Percentiles rank a stretch among this genome's conserved stretches.
phyloP scores from a whole-genome alignment of 495 filamentous ascomycete species.

The Xylaria curta region DNA sequence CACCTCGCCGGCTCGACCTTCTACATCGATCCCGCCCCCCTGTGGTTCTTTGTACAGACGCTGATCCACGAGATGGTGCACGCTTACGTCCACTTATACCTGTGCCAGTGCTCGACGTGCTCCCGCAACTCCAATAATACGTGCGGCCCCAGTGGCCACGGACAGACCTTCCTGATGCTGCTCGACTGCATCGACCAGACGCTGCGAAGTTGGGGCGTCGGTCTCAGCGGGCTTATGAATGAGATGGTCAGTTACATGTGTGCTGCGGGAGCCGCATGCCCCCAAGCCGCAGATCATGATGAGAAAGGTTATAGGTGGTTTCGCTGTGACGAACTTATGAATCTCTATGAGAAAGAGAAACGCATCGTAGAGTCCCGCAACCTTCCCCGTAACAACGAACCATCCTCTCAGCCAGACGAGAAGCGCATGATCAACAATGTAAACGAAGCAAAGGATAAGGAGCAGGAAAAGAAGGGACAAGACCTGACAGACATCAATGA shows the following conservation, averaged over 20 bases:
- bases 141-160: background rate
- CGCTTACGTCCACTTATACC: background rate
- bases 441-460: background rate
- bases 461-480: background rate
- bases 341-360: background rate
- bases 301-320: background rate
- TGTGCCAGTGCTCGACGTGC: background rate
- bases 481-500: background rate
- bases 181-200: slow-evolving; percentile 17
- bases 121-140: background rate
- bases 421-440: too few relatives aligned
- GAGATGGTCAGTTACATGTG: background rate
- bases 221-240: background rate
- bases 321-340: background rate
- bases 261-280: background rate
- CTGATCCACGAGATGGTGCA: slow-evolving; percentile 21
- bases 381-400: too few relatives aligned
- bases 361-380: background rate
- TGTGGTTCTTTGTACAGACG: background rate
- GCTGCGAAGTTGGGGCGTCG: background rate
- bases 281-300: background rate
- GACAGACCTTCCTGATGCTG: slow-evolving; percentile 1
- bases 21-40: background rate
- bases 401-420: background rate
- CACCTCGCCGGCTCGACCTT: background rate